Evolutionary conservation across 192 early-diverging fungal genomes (phyloP).

Genomic region (Backusella tarrabulga): DNA sequence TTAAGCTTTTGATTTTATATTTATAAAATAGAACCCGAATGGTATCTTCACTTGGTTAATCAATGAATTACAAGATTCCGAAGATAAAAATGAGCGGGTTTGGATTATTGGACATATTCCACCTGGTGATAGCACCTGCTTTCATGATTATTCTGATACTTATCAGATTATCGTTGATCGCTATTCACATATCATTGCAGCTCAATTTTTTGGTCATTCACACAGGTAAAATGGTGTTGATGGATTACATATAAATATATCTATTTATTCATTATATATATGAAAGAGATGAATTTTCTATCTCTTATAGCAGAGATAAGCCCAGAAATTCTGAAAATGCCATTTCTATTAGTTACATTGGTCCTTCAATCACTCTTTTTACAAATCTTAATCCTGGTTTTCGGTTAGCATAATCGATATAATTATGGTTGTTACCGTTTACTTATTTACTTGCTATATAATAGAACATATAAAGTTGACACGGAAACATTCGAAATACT

Average conservation of each 20-base stretch:
- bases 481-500: conserved; percentile 50
- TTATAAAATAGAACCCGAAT: conserved; percentile 40
- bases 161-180: conserved; percentile 54
- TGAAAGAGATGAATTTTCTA: conserved; percentile 44
- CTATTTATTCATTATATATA: neutral
- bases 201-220: conserved; percentile 58
- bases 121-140: conserved; percentile 46
- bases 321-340: conserved; percentile 35
- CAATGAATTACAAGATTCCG: conserved; percentile 45
- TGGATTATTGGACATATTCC: conserved; percentile 58
- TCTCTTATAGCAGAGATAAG: conserved; percentile 43
- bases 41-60: conserved; percentile 52
- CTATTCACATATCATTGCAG: conserved; percentile 53
- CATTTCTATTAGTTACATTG: conserved; percentile 46
- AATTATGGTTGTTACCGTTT: neutral
- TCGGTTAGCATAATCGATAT: conserved; percentile 23
- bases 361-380: conserved; percentile 52
- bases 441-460: neutral
- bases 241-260: neutral
- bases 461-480: conserved; percentile 53
- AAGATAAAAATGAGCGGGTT: conserved; percentile 48
- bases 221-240: conserved; percentile 31
- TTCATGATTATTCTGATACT: conserved; percentile 49
- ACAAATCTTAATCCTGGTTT: conserved; percentile 53
- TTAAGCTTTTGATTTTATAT: neutral